Evolutionary conservation across 192 early-diverging fungal species (phyloP).

Genomic region (Coemansia sp.): DNA sequence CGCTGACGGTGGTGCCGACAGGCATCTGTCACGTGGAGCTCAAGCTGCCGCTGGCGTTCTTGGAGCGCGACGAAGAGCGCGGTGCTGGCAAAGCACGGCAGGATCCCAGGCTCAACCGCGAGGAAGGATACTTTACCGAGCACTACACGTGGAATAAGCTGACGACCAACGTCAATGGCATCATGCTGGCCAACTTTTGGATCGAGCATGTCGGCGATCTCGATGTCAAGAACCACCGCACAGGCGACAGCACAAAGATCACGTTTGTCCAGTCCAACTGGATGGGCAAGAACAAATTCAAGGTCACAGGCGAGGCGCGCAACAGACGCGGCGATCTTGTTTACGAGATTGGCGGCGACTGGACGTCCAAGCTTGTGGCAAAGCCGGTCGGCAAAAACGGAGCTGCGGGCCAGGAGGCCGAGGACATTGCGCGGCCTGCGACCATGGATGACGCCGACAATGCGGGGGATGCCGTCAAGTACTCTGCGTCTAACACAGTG

Average conservation of each 20-base stretch:
- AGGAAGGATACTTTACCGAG: constrained; percentile 65
- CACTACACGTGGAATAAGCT: constrained; percentile 91
- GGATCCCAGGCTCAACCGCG: constrained; percentile 43
- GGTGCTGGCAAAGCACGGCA: constrained; percentile 30
- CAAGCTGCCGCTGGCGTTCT: constrained; percentile 63
- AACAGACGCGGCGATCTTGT: constrained; percentile 56
- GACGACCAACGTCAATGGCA: constrained; percentile 81
- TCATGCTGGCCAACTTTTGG: constrained; percentile 83
- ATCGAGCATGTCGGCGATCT: constrained; percentile 89
- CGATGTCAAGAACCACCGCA: constrained; percentile 79
- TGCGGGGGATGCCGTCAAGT: constrained; percentile 33
- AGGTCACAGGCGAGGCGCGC: constrained; percentile 63
- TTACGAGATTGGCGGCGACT: constrained; percentile 70
- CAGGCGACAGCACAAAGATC: constrained; percentile 73
- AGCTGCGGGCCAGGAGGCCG: constrained; percentile 17
- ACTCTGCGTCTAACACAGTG: constrained; percentile 33
- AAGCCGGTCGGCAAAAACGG: constrained; percentile 19
- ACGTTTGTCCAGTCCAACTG: constrained; percentile 80
- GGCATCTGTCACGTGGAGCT: constrained; percentile 82
- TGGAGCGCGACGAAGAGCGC: constrained; percentile 47
- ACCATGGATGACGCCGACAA: constrained; percentile 18
- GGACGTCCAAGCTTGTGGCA: constrained; percentile 70
- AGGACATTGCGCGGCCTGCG: constrained; percentile 21
- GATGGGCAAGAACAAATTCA: constrained; percentile 68
- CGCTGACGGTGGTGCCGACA: constrained; percentile 77